Percentiles rank a stretch among this genome's conserved stretches.
Conservation (phyloP, 163 green algal genomes). For the Chlamydomonas reinhardtii region DNA sequence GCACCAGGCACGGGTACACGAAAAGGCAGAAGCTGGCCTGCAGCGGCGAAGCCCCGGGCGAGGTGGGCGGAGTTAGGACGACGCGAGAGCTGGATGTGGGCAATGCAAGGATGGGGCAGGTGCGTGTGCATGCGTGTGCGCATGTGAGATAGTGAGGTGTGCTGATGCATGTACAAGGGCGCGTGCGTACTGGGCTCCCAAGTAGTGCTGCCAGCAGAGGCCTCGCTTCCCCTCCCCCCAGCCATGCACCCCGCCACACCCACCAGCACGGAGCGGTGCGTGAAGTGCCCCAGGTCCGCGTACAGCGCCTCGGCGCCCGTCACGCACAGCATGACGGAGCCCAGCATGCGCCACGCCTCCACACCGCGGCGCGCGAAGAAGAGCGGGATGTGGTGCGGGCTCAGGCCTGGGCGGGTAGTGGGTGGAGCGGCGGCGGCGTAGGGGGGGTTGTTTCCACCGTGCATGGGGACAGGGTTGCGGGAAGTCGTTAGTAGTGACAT, state of each 20-base stretch:
- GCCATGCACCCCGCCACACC: background rate
- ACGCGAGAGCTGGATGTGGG: too few relatives aligned
- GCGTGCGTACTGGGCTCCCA: too few relatives aligned
- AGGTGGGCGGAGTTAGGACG: too few relatives aligned
- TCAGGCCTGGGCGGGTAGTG: constrained; percentile 49
- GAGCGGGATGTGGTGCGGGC: constrained; percentile 66
- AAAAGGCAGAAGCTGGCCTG: constrained; percentile 63
- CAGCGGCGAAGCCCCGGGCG: too few relatives aligned
- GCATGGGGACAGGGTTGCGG: too few relatives aligned
- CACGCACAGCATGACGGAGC: constrained; percentile 74
- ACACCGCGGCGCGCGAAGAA: constrained; percentile 59
- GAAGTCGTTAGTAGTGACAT: too few relatives aligned
- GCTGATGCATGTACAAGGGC: too few relatives aligned
- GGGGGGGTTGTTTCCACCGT: too few relatives aligned
- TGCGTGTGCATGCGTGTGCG: background rate
- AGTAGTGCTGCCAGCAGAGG: too few relatives aligned
- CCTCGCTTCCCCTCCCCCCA: too few relatives aligned
- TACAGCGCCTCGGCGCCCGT: constrained; percentile 83
- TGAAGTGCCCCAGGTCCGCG: constrained; percentile 82
- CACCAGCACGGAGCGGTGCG: constrained; percentile 56
- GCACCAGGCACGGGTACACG: constrained; percentile 73
- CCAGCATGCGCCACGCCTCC: constrained; percentile 67
- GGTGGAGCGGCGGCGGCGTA: background rate
- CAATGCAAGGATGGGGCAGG: too few relatives aligned
- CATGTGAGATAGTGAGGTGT: too few relatives aligned